phyloP scores from a whole-genome alignment of 306 rosid species.

The Prinsepia uniflora region DNA sequence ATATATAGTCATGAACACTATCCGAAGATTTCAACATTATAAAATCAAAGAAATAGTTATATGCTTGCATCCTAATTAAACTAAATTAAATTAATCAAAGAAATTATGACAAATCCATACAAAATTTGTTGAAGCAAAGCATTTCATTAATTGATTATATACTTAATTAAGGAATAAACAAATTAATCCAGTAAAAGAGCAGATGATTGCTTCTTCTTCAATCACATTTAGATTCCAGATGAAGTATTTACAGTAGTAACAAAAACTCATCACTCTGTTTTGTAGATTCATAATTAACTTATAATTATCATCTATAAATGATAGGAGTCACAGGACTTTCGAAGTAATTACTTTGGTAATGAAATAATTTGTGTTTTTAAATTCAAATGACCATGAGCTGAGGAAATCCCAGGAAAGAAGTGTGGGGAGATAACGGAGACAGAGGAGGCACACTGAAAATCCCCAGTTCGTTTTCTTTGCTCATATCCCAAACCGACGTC shows the following conservation, averaged over 20 bases:
- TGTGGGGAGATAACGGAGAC: constrained; percentile 46
- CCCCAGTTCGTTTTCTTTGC: constrained; percentile 35
- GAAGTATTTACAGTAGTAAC: not conserved
- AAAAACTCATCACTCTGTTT: not conserved
- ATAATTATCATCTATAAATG: not conserved
- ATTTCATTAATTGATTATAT: not conserved
- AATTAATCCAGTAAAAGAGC: constrained; percentile 16
- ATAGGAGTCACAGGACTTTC: too few species aligned
- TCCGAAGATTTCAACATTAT: not conserved
- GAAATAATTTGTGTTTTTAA: not conserved
- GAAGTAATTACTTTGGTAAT: not conserved
- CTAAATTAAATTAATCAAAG: not conserved
- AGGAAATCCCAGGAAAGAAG: constrained; percentile 26
- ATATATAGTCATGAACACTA: not conserved
- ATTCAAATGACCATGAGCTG: constrained; percentile 28
- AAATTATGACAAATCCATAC: too few species aligned
- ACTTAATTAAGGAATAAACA: constrained; percentile 11
- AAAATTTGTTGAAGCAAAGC: not conserved
- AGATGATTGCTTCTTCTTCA: not conserved
- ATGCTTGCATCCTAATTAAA: not conserved
- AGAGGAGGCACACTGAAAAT: constrained; percentile 49
- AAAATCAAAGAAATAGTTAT: not conserved
- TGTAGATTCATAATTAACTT: not conserved
- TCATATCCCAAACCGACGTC: constrained; percentile 40
- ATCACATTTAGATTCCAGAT: too few species aligned